phyloP scores from a whole-genome alignment of 352 stramenopile genomes.

The Blastocystis sp. region DNA sequence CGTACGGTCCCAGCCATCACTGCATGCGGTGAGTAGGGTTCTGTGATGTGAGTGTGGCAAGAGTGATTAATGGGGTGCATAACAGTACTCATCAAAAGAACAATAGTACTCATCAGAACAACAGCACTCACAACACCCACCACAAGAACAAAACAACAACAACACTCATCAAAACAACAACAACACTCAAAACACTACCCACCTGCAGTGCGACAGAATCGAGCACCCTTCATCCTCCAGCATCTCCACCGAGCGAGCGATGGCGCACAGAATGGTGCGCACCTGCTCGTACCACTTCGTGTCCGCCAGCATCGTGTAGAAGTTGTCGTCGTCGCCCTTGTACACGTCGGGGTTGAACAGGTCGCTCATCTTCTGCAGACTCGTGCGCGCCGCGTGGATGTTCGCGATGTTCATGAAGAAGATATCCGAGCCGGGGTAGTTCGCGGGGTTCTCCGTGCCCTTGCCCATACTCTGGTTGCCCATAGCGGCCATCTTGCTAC shows the following conservation, averaged over 20 bases:
- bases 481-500: constrained; percentile 82
- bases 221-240: constrained; percentile 89
- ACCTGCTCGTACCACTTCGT: constrained; percentile 94
- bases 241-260: constrained; percentile 88
- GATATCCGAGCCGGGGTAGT: constrained; percentile 90
- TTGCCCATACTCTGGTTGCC: constrained; percentile 86
- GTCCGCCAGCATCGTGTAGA: constrained; percentile 87
- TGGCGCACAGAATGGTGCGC: constrained; percentile 88
- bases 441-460: constrained; percentile 91
- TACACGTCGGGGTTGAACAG: constrained; percentile 68
- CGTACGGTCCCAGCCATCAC: constrained; percentile 98
- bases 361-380: constrained; percentile 83
- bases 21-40: neutral
- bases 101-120: no score
- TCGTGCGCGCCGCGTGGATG: constrained; percentile 94
- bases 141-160: no score
- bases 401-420: constrained; percentile 98
- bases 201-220: constrained; percentile 93
- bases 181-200: neutral
- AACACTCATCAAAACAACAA: no score
- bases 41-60: no score
- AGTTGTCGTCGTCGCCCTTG: constrained; percentile 87
- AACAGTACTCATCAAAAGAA: no score
- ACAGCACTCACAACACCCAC: no score
- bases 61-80: no score